phyloP scores from a whole-genome alignment of 306 rosid species.

The Cucurbita maxima region DNA sequence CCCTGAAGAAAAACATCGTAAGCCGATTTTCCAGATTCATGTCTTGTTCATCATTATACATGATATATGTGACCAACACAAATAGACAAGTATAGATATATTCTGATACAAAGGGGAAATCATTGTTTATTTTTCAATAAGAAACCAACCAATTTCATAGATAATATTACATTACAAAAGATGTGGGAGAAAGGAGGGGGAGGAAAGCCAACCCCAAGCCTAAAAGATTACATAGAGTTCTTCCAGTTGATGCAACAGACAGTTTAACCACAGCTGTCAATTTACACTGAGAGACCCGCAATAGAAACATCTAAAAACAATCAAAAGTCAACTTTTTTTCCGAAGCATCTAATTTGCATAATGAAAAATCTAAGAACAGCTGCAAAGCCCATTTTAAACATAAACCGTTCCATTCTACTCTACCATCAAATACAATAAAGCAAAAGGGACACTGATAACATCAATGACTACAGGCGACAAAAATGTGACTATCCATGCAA shows the following conservation, averaged over 20 bases:
- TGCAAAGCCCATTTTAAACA: background rate
- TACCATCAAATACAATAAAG: background rate
- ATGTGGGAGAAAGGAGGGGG: background rate
- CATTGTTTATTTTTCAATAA: background rate
- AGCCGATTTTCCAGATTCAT: background rate
- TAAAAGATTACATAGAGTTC: background rate
- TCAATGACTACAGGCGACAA: background rate
- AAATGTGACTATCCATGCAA: background rate
- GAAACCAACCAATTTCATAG: background rate
- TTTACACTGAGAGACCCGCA: background rate
- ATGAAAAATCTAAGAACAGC: background rate
- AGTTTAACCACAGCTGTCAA: background rate
- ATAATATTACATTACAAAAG: background rate
- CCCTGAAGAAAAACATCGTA: slow-evolving; percentile 18
- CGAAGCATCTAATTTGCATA: background rate
- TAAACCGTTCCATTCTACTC: background rate
- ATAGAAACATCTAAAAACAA: background rate
- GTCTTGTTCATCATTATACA: background rate
- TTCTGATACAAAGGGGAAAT: background rate
- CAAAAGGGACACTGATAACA: background rate
- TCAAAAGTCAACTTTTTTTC: too few relatives aligned
- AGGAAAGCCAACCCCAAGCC: background rate
- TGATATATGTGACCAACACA: background rate
- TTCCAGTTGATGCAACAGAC: background rate
- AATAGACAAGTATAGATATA: background rate